phyloP scores from a whole-genome alignment of 169 alveolate genomes.

The Besnoitia besnoiti region DNA sequence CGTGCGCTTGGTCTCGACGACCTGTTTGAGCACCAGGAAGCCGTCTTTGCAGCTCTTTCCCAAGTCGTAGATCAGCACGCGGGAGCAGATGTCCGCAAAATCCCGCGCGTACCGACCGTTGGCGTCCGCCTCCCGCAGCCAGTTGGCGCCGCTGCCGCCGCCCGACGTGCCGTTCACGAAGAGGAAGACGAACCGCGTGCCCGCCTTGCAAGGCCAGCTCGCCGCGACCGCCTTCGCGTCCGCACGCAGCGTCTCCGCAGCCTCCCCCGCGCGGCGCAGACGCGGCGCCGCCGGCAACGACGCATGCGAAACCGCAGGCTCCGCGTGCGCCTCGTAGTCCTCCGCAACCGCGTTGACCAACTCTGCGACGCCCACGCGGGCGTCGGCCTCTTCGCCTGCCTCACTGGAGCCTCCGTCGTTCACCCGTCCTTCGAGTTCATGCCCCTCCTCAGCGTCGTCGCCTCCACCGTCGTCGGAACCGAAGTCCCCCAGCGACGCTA shows the following conservation, averaged over 20 bases:
- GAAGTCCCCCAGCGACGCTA: too few species aligned
- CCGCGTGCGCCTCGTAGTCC: neutral
- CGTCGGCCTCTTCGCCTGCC: neutral
- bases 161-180: neutral
- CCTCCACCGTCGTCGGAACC: too few species aligned
- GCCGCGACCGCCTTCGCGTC: neutral
- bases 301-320: neutral
- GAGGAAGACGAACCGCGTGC: slow-evolving; percentile 3
- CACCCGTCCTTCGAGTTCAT: too few species aligned
- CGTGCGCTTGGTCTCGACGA: neutral
- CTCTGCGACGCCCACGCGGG: neutral
- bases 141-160: neutral
- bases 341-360: neutral
- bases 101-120: neutral
- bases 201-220: neutral
- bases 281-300: neutral
- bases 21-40: neutral
- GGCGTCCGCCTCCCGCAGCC: neutral
- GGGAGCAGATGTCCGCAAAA: neutral
- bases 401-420: too few species aligned
- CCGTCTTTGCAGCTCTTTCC: neutral
- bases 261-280: neutral
- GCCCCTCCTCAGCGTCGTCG: too few species aligned
- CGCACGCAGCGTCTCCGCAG: neutral
- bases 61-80: neutral